Evolutionary conservation across 495 filamentous ascomycete species (phyloP).

Genomic region (Pyronema domesticum): DNA sequence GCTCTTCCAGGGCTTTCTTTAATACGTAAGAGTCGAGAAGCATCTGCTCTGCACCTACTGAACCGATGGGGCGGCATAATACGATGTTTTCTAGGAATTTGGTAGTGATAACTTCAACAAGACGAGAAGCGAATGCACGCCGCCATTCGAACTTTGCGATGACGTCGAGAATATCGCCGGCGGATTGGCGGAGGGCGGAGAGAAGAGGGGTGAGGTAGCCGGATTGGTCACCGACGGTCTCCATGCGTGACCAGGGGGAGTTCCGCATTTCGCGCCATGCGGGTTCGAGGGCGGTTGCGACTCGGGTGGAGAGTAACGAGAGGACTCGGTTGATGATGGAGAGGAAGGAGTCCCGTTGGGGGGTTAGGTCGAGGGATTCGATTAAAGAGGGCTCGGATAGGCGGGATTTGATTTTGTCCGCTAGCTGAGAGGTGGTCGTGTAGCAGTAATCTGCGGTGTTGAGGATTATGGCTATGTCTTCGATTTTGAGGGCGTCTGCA

Average conservation of each 20-base stretch:
- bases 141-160: constrained; percentile 90
- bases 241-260: constrained; percentile 86
- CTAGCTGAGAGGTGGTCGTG: constrained; percentile 72
- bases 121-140: constrained; percentile 80
- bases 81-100: constrained; percentile 70
- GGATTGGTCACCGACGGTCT: constrained; percentile 88
- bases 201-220: constrained; percentile 73
- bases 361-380: constrained; percentile 66
- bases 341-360: constrained; percentile 87
- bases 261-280: constrained; percentile 96
- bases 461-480: constrained; percentile 68
- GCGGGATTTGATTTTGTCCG: constrained; percentile 80
- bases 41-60: constrained; percentile 98
- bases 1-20: constrained; percentile 58
- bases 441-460: constrained; percentile 99
- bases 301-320: constrained; percentile 60
- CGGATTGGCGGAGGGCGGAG: neutral
- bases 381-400: constrained; percentile 57
- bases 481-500: constrained; percentile 35
- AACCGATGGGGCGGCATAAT: constrained; percentile 72
- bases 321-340: constrained; percentile 82
- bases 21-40: constrained; percentile 83
- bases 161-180: constrained; percentile 46
- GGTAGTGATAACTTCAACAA: constrained; percentile 68
- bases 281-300: constrained; percentile 65